These are phyloP conservation scores for Penicillium ucsense DNA, from an alignment of 495 filamentous ascomycete species.

Conservation along the genomic window DNA sequence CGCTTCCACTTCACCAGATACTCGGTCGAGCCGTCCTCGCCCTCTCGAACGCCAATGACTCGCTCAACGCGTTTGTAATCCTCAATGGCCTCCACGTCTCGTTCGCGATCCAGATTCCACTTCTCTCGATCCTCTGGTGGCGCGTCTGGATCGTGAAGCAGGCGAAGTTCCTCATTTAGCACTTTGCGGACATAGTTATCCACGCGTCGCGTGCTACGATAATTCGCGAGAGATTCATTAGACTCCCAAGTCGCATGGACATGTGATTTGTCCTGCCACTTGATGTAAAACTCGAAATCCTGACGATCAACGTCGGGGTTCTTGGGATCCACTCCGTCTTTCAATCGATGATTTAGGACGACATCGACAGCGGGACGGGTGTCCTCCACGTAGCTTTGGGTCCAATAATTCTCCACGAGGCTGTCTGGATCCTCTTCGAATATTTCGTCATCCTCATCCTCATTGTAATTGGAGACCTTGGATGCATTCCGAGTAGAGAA, in stretches of 20 bases:
- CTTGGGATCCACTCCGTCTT: conserved; percentile 52
- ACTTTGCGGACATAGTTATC: conserved; percentile 90
- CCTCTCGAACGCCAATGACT: conserved; percentile 70
- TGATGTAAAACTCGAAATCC: conserved; percentile 91
- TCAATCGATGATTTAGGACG: conserved; percentile 74
- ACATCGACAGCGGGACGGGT: conserved; percentile 76
- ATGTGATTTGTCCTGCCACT: conserved; percentile 94
- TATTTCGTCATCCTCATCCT: conserved; percentile 66
- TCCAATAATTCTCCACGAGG: conserved; percentile 52
- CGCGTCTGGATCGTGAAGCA: conserved; percentile 58
- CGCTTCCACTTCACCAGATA: conserved; percentile 91
- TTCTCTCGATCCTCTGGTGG: conserved; percentile 83
- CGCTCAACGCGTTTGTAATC: conserved; percentile 88
- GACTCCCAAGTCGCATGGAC: conserved; percentile 93
- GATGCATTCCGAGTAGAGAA: conserved; percentile 85
- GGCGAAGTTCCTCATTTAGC: conserved; percentile 61
- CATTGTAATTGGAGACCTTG: conserved; percentile 79
- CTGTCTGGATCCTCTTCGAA: conserved; percentile 59
- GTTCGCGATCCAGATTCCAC: conserved; percentile 80
- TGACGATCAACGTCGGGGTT: conserved; percentile 52
- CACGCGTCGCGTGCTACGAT: conserved; percentile 69
- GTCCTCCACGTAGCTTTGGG: conserved; percentile 53
- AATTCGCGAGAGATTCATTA: conserved; percentile 54
- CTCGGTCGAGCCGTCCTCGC: conserved; percentile 59
- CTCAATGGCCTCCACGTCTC: conserved; percentile 69